phyloP scores from a whole-genome alignment of 306 rosid genomes.

The Crotalaria pallida region DNA sequence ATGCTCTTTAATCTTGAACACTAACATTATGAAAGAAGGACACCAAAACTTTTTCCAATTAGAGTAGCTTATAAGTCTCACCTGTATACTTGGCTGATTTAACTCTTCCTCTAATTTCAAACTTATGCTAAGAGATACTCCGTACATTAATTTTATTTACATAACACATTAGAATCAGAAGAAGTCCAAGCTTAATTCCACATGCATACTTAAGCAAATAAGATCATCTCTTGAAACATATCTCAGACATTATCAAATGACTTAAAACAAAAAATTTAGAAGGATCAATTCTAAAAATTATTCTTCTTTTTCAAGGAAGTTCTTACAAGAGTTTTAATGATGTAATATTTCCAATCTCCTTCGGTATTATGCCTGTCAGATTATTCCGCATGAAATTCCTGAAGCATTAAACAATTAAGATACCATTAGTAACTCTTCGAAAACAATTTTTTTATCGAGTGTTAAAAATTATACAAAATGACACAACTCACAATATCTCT shows the following conservation, averaged over 20 bases:
- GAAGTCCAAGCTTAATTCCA: not conserved
- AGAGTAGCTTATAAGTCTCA: not conserved
- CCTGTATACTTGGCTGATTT: not conserved
- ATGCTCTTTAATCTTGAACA: conserved; percentile 8
- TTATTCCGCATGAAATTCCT: conserved; percentile 94
- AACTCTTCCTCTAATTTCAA: not conserved
- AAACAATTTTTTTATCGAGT: not conserved
- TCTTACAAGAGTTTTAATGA: conserved; percentile 75
- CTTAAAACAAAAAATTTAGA: conserved; percentile 14
- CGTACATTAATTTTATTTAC: not conserved
- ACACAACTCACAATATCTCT: conserved; percentile 52
- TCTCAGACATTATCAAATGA: no score
- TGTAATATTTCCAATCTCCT: conserved; percentile 66
- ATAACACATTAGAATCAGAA: not conserved
- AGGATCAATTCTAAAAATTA: conserved; percentile 21
- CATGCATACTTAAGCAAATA: not conserved
- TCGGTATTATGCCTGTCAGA: conserved; percentile 62
- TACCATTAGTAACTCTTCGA: not conserved
- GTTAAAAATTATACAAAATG: conserved; percentile 6
- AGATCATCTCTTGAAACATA: conserved; percentile 4
- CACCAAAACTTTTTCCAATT: not conserved
- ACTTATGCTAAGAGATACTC: not conserved
- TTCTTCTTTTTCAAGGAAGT: conserved; percentile 19
- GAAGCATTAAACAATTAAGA: conserved; percentile 20
- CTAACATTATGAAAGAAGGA: not conserved